Conservation (phyloP, 2,329 filamentous ascomycete species). For the Paecilomyces variotii region DNA sequence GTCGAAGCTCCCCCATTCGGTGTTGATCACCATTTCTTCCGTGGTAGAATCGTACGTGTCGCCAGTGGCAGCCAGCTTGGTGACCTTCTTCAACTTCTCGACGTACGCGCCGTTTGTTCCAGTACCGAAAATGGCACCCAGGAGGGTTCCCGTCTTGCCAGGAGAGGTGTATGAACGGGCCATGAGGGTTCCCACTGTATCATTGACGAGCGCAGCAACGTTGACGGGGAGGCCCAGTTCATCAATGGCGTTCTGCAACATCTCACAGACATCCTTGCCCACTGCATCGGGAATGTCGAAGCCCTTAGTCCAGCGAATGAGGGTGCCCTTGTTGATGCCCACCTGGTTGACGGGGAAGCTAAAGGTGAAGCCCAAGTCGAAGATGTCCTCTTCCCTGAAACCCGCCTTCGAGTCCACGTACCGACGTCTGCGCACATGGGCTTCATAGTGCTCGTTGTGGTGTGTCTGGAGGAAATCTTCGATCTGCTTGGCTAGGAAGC, state of each 20-base stretch:
- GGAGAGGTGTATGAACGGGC: conserved; percentile 91
- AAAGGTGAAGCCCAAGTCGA: conserved; percentile 97
- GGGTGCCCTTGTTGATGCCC: conserved; percentile 87
- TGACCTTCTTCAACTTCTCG: conserved; percentile 79
- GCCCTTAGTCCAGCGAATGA: conserved; percentile 97
- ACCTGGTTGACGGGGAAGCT: conserved; percentile 92
- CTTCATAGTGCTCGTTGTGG: conserved; percentile 77
- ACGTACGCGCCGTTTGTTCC: conserved; percentile 97
- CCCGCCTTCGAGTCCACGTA: conserved; percentile 52
- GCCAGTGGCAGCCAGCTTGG: conserved; percentile 58
- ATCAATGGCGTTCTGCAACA: conserved; percentile 87
- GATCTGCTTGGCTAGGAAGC: conserved; percentile 88
- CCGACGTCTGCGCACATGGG: conserved; percentile 57
- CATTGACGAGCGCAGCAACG: conserved; percentile 94
- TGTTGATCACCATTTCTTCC: conserved; percentile 95
- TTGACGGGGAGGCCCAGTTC: conserved; percentile 76
- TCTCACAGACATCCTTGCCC: conserved; percentile 85
- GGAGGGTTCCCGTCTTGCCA: conserved; percentile 72
- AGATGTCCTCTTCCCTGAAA: conserved; percentile 65
- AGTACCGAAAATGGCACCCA: conserved; percentile 97
- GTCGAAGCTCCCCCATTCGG: conserved; percentile 97
- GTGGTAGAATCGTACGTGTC: conserved; percentile 64
- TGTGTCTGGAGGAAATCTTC: conserved; percentile 79
- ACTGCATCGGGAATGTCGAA: conserved; percentile 94
- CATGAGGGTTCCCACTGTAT: conserved; percentile 97